Evolutionary conservation across 2,329 filamentous ascomycete genomes (phyloP), one percentile per base, ranked within the genome.

Genomic region (Daldinia eschscholtzii): DNA sequence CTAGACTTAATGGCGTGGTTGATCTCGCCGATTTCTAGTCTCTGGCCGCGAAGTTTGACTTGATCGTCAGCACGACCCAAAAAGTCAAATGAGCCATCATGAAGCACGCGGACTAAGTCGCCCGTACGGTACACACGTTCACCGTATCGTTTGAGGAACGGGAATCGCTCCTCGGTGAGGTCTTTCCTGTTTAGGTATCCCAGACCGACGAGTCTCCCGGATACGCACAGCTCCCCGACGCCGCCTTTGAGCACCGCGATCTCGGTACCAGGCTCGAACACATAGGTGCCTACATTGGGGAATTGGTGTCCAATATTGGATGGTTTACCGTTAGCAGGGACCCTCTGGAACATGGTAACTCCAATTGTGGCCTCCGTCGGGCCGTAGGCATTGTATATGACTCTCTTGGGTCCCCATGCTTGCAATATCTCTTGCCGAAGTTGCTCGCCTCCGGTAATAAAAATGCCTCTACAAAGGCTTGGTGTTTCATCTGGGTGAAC

Each of bases 341-440:
- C 93, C 37, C 92, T 87, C n/a, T 91, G 90, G 73, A 92, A 94
- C 86, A 96, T 97, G 0, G 94, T 97, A 39, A 94, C 92, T 4
- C 94, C 94, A 70, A 98, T 98, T 0, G 94, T 98, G 0, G 93
- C 92, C 78, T 98, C 95, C 0, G 94, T 98, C 0, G 94, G 95
- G 0, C 94, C 94, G 72, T 97, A 93, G 2, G 93, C 94, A 75
- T 98, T 98, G 82, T 97, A 95, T 13, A 98, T 94, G 48, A 94
- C 93, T 1, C 86, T 86, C 64, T 90, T 86, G 0, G 90, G 86
- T 0, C 94, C 94, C 94, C 95, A 98, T 0, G 85, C 87, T 74
- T 97, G 92, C 1, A 98, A 83, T 55, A 97, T 97, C 70, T 97
- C 94, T 75, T 96, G 93, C 73, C 93, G 94, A 18, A 98, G 82